Conservation (phyloP, 306 rosid genomes). For the Glycyrrhiza uralensis region DNA sequence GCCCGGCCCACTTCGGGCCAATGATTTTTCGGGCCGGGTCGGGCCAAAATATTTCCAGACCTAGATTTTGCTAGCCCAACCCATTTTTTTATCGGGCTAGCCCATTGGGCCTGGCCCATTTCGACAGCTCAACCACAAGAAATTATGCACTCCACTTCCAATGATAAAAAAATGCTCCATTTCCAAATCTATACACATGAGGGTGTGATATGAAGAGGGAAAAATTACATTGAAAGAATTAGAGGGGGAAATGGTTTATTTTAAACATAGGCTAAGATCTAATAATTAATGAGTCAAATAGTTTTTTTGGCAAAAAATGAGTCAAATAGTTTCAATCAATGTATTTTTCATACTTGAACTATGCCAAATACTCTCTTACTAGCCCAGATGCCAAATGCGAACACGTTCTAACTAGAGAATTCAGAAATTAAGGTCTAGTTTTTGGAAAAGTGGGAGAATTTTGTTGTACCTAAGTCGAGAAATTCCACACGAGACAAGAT, state of each 20-base stretch:
- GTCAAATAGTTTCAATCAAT: background rate
- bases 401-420: too few relatives aligned
- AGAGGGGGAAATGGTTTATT: background rate
- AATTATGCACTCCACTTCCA: background rate
- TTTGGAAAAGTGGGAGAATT: background rate
- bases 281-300: background rate
- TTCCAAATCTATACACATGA: background rate
- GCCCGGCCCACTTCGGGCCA: too few relatives aligned
- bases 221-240: background rate
- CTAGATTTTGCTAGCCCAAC: too few relatives aligned
- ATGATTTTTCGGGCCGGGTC: too few relatives aligned
- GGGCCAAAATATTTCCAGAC: too few relatives aligned
- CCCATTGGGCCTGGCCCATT: too few relatives aligned
- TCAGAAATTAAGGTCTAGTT: background rate
- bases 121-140: too few relatives aligned
- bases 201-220: background rate
- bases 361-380: background rate
- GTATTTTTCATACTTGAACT: background rate
- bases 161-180: background rate
- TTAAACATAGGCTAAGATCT: background rate
- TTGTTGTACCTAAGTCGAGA: too few relatives aligned
- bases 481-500: too few relatives aligned
- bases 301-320: too few relatives aligned
- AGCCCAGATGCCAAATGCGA: background rate
- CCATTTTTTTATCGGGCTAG: too few relatives aligned